Conservation (phyloP, 2,329 filamentous ascomycete genomes). For the Alternaria arbusti region DNA sequence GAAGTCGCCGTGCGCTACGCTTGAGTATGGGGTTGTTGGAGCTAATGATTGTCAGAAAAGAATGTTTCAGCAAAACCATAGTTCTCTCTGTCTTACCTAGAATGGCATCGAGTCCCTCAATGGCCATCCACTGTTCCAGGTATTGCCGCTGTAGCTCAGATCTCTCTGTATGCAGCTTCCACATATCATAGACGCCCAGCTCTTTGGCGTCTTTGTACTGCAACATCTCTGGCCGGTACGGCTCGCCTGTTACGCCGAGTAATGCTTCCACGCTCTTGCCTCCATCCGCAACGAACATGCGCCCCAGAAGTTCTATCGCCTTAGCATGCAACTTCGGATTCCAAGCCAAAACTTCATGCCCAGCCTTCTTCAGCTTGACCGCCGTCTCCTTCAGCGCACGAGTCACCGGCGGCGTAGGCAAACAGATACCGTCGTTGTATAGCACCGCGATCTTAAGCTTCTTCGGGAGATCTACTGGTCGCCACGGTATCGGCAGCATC, state of each 20-base stretch:
- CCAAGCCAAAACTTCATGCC: slow-evolving; percentile 65
- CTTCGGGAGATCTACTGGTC: slow-evolving; percentile 48
- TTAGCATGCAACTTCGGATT: slow-evolving; percentile 60
- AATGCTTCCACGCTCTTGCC: slow-evolving; percentile 54
- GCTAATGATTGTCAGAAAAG: slow-evolving; percentile 25
- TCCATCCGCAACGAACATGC: slow-evolving; percentile 60
- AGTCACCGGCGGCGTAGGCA: slow-evolving; percentile 60
- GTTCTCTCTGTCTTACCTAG: slow-evolving; percentile 35
- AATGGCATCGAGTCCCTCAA: slow-evolving; percentile 53
- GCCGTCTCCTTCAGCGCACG: slow-evolving; percentile 64
- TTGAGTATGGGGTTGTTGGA: slow-evolving; percentile 55
- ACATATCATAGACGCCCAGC: slow-evolving; percentile 54
- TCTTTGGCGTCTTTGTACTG: slow-evolving; percentile 53
- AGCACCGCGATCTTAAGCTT: slow-evolving; percentile 66
- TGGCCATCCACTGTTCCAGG: slow-evolving; percentile 54
- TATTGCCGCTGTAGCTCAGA: slow-evolving; percentile 52
- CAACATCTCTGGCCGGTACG: slow-evolving; percentile 58
- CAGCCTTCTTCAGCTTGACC: slow-evolving; percentile 57
- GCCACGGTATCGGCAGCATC: slow-evolving; percentile 62
- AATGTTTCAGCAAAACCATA: not conserved
- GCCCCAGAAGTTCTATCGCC: slow-evolving; percentile 56
- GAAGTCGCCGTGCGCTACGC: slow-evolving; percentile 52
- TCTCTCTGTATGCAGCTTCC: slow-evolving; percentile 58
- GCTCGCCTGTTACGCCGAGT: slow-evolving; percentile 51
- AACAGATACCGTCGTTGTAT: slow-evolving; percentile 58